Base-by-base conservation (phyloP, 352 stramenopile species). In the Pythium pectinolyticum region DNA sequence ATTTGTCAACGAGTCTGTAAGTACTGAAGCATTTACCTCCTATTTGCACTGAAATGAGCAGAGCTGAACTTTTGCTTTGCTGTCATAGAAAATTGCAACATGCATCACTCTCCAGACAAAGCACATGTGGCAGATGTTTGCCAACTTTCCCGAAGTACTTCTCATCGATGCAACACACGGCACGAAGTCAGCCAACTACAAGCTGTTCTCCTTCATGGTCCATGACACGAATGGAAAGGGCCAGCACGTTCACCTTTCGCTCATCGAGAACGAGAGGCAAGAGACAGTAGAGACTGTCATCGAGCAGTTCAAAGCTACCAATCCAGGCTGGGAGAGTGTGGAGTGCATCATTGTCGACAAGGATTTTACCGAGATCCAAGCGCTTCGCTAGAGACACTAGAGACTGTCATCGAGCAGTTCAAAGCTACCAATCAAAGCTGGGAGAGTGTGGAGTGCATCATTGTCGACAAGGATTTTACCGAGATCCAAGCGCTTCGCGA, bases 401-500 rank as follows among this genome's bases (percentile, higher is more conserved):
- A 32, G 11, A 35, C 35, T 3, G 55, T 55, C 11, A 56, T 61
- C 19, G 31, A 14, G 0, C 45, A 67, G 45, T 71, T 67, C 40
- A 62, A 71, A 19, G 24, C n/a, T n/a, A 47, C 8, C 35, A 67
- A 71, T 35, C 51, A 28, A 3, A 20, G 43, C 0, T 72, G 41
- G 51, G 11, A 1, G 0, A 27, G 55, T 0, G 28, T 66, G 8
- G 25, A n/a, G 0, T 72, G 53, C 22, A 43, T 69, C 40, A 39
- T 72, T 4, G 61, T 69, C 10, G 52, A 72, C 40, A 72, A 72
- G 37, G 55, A 69, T 20, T 72, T 72, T 12, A 66, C 60, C 15
- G 66, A 72, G 51, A 65, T 72, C 15, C 35, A 7, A n/a, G 52
- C 60, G 11, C 24, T 69, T 2, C n/a, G 17, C 1, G 15, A 31